phyloP scores from a whole-genome alignment of 257 asterid species.

The Ligustrum vulgare region DNA sequence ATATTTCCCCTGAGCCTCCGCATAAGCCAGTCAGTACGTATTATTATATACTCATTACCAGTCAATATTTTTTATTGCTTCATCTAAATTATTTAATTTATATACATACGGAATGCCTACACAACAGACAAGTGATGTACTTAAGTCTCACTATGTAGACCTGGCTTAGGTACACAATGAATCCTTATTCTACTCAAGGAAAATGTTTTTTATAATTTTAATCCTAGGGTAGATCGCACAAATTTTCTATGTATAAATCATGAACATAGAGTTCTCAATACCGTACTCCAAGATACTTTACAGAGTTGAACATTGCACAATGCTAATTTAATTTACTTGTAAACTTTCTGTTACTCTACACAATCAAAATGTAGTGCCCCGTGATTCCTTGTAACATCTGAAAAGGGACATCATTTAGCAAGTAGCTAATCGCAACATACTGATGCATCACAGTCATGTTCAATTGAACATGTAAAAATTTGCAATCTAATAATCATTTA shows the following conservation, averaged over 20 bases:
- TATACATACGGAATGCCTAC: not conserved
- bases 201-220: not conserved
- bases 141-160: not conserved
- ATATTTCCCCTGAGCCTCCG: slow-evolving; percentile 82
- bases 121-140: not conserved
- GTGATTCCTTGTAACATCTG: not conserved
- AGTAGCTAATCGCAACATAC: not conserved
- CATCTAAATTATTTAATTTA: not conserved
- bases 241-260: not conserved
- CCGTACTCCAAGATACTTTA: not conserved
- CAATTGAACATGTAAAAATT: not conserved
- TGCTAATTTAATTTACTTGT: not conserved
- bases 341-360: not conserved
- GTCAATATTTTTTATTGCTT: not conserved
- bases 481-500: not conserved
- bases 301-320: not conserved
- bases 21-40: slow-evolving; percentile 83
- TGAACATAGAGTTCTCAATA: slow-evolving; percentile 4
- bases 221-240: not conserved
- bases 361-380: not conserved
- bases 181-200: not conserved
- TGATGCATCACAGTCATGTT: not conserved
- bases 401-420: not conserved
- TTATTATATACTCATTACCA: slow-evolving; percentile 16
- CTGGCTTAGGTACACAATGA: not conserved